Conservation (phyloP, 768 basidiomycete genomes). For the Pseudohyphozyma bogoriensis region DNA sequence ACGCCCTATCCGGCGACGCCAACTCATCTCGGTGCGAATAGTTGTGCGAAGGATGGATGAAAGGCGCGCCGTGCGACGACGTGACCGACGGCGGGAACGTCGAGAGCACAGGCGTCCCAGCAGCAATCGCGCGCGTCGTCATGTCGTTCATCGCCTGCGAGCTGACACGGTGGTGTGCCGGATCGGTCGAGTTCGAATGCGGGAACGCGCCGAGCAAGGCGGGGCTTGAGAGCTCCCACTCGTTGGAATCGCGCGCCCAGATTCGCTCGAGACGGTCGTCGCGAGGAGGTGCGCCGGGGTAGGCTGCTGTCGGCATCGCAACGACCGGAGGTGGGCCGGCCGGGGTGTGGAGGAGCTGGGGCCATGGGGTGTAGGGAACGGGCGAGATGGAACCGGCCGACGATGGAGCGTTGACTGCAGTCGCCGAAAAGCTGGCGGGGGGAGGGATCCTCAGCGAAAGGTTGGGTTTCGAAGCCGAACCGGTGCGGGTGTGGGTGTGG, state of each 20-base stretch:
- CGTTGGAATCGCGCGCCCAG: slow-evolving; percentile 20
- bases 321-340: slow-evolving; percentile 25
- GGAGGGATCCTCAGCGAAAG: slow-evolving; percentile 26
- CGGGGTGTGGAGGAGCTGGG: slow-evolving; percentile 27
- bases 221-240: slow-evolving; percentile 29
- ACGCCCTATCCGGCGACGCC: not conserved
- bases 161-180: not conserved
- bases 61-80: not conserved
- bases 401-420: not conserved
- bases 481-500: not conserved
- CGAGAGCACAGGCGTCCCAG: not conserved
- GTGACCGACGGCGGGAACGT: not conserved
- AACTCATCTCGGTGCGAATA: not conserved
- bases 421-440: not conserved
- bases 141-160: slow-evolving; percentile 5
- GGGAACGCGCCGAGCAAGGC: slow-evolving; percentile 22
- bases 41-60: not conserved
- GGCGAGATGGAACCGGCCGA: not conserved
- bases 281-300: slow-evolving; percentile 3
- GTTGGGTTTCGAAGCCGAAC: slow-evolving; percentile 15
- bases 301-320: no score
- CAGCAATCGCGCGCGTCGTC: not conserved
- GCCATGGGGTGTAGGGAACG: slow-evolving; percentile 20
- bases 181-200: no score
- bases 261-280: slow-evolving; percentile 25